These are phyloP conservation scores for Naganishia liquefaciens DNA, from an alignment of 1,284 basidiomycete genomes.

Conservation along the genomic window DNA sequence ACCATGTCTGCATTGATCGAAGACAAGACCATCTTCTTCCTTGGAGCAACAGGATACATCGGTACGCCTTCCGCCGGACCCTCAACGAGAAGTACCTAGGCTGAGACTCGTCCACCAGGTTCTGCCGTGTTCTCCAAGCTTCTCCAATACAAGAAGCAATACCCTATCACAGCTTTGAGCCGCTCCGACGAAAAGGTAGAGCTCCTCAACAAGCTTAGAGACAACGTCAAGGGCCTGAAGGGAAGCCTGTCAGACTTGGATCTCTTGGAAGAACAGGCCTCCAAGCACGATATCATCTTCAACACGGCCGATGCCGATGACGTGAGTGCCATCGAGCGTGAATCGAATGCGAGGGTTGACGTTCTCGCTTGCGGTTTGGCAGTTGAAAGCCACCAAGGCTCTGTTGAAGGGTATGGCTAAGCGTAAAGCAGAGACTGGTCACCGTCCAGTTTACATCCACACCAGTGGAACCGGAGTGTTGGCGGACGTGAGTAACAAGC, in stretches of 20 bases:
- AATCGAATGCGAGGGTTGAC: too few species aligned
- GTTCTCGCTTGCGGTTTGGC: background rate
- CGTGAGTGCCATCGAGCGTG: too few species aligned
- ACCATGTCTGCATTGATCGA: constrained; percentile 26
- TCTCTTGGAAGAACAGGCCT: constrained; percentile 42
- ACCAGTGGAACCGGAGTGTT: constrained; percentile 53
- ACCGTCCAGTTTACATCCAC: constrained; percentile 49
- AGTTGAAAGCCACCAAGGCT: constrained; percentile 42
- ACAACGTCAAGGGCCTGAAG: constrained; percentile 38
- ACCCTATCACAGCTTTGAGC: constrained; percentile 46
- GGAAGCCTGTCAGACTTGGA: constrained; percentile 44
- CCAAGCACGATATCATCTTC: constrained; percentile 48
- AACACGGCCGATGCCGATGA: constrained; percentile 52
- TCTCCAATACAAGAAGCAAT: constrained; percentile 37
- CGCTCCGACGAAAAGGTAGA: constrained; percentile 44
- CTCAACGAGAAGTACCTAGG: too few species aligned
- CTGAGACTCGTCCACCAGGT: background rate
- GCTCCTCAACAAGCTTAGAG: constrained; percentile 39
- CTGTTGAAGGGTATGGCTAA: constrained; percentile 48
- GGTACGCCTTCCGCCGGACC: constrained; percentile 37
- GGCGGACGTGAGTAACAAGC: constrained; percentile 37
- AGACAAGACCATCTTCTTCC: constrained; percentile 43
- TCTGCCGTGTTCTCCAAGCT: constrained; percentile 44
- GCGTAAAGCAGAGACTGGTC: constrained; percentile 45
- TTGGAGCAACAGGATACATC: constrained; percentile 53